Conservation (phyloP, 768 basidiomycete species). For the Lentinula sp. region DNA sequence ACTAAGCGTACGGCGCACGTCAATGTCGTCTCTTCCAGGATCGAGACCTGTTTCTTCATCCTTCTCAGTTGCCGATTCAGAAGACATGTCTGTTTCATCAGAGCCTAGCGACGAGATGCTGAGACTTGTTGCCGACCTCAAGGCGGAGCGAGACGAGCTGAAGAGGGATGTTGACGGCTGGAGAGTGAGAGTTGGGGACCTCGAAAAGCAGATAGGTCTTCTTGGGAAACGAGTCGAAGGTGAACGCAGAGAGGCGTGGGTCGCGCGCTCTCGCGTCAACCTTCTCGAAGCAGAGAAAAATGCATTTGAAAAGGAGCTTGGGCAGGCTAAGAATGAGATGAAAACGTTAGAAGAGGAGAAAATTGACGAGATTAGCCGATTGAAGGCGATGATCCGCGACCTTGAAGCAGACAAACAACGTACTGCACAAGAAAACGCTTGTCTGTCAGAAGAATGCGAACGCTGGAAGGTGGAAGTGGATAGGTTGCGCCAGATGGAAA, state of each 20-base stretch:
- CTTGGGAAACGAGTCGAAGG: slow-evolving; percentile 66
- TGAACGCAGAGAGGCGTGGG: slow-evolving; percentile 81
- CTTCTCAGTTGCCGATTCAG: slow-evolving; percentile 36
- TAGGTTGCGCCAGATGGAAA: slow-evolving; percentile 11
- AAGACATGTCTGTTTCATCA: slow-evolving; percentile 28
- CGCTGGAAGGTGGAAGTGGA: slow-evolving; percentile 24
- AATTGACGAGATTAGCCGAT: neutral
- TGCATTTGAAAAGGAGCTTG: slow-evolving; percentile 44
- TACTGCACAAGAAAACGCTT: slow-evolving; percentile 19
- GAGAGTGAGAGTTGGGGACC: slow-evolving; percentile 68
- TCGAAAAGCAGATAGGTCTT: slow-evolving; percentile 63
- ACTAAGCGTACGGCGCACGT: slow-evolving; percentile 37
- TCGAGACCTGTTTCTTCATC: slow-evolving; percentile 35
- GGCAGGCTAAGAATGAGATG: slow-evolving; percentile 16
- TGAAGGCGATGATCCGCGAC: slow-evolving; percentile 5
- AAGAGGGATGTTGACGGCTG: slow-evolving; percentile 86
- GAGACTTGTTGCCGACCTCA: slow-evolving; percentile 67
- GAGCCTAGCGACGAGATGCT: slow-evolving; percentile 78
- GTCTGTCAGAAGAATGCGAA: slow-evolving; percentile 28
- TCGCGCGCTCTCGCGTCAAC: slow-evolving; percentile 68
- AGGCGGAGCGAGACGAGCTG: slow-evolving; percentile 85
- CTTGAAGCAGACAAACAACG: slow-evolving; percentile 21
- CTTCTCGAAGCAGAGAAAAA: slow-evolving; percentile 63
- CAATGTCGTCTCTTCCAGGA: slow-evolving; percentile 25
- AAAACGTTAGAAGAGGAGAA: slow-evolving; percentile 14